Conservation (phyloP, 495 filamentous ascomycete species). For the Daldinia childiae region DNA sequence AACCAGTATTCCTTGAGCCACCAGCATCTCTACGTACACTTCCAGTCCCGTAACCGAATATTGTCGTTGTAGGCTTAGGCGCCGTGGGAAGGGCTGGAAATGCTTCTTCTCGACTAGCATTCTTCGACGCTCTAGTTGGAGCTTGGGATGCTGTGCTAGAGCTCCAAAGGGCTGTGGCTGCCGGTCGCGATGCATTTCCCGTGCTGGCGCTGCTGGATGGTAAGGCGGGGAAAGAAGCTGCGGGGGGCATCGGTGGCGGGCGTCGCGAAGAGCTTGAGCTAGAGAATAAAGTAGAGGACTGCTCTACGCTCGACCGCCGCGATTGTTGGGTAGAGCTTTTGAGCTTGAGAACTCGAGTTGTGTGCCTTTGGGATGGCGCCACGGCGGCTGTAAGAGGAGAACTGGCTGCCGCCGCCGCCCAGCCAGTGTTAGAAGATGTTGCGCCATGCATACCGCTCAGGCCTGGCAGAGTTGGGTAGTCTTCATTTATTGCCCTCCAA, state of each 20-base stretch:
- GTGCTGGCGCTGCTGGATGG: slow-evolving; percentile 49
- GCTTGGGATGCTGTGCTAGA: slow-evolving; percentile 41
- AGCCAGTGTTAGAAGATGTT: slow-evolving; percentile 58
- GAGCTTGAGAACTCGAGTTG: slow-evolving; percentile 56
- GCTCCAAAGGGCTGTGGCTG: slow-evolving; percentile 38
- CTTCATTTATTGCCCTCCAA: slow-evolving; percentile 94
- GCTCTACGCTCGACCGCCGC: slow-evolving; percentile 38
- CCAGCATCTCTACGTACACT: slow-evolving; percentile 74
- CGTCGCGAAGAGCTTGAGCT: slow-evolving; percentile 52
- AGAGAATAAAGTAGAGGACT: slow-evolving; percentile 33
- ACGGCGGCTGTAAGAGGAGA: slow-evolving; percentile 50
- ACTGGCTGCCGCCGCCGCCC: slow-evolving; percentile 60
- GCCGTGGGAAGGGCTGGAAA: slow-evolving; percentile 87
- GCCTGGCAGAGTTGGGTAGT: slow-evolving; percentile 89
- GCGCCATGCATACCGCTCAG: slow-evolving; percentile 67
- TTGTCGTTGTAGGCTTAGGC: slow-evolving; percentile 78
- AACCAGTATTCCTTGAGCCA: slow-evolving; percentile 50
- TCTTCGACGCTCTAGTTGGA: slow-evolving; percentile 36
- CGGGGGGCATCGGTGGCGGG: slow-evolving; percentile 43
- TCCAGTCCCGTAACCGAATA: slow-evolving; percentile 79
- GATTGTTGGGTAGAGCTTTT: slow-evolving; percentile 59
- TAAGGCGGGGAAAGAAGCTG: slow-evolving; percentile 70
- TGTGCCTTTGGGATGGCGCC: slow-evolving; percentile 49
- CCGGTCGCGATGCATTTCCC: slow-evolving; percentile 33
- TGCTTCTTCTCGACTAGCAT: slow-evolving; percentile 59